Base-by-base conservation (phyloP, 345 rosid genomes). In the Geranium rotundifolium region DNA sequence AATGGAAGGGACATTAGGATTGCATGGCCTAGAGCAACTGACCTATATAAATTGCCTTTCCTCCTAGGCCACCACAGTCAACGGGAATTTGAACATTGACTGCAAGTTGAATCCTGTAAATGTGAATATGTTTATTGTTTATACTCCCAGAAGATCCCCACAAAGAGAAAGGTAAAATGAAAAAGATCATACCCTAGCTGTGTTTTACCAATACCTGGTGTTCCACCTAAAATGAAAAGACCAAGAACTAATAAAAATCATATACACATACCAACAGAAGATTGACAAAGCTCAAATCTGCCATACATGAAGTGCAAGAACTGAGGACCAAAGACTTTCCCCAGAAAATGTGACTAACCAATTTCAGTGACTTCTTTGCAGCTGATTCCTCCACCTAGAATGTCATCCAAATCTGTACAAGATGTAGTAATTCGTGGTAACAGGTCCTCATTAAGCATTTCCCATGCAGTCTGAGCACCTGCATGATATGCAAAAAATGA, bases 401-500 rank as follows among this genome's bases (percentile, higher is more conserved):
- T 89, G 67, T 68, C 72, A 69, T 92, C 96, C 31, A 92, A 78
- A 74, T 92, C 91, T 1, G 83, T 82, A 71, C 88, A 82, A 29
- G 98, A 87, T 19, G 98, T 92, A 54, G 91, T 81, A 46, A 92
- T 85, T 57, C 79, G 82, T 0, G 75, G 69, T 72, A 87, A 79
- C 29, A 81, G 79, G 67, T 87, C 96, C 61, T 86, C 97, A 5
- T 73, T 77, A 54, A 93, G 93, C 88, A 87, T 81, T 60, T 87
- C 99, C 97, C 97, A 90, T 34, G 98, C 97, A 56, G 80, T 92
- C 67, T 77, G 82, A n/a, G 86, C 82, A 69, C 95, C 97, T 92
- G 71, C 41, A 66, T 58, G 55, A 41, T 34, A 55, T 7, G 4
- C 0, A 29, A 7, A 2, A 34, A 55, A 37, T 20, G 9, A 29